These are phyloP conservation scores for Macrocystidia cucumis DNA, from an alignment of 1,284 basidiomycete genomes.

Conservation along the genomic window DNA sequence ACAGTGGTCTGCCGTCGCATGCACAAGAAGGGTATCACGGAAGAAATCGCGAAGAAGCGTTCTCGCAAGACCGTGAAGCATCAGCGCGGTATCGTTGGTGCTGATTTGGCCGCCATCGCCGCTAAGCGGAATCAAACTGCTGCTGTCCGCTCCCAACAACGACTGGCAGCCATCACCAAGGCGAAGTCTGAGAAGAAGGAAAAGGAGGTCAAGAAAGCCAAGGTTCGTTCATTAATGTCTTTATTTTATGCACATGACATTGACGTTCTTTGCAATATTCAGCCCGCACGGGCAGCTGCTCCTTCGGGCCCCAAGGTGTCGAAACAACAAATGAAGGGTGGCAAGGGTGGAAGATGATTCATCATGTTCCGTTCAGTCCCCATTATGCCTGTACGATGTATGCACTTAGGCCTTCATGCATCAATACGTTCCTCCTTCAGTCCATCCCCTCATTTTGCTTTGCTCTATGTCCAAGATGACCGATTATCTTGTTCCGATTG, in stretches of 20 bases:
- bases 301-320: conserved; percentile 77
- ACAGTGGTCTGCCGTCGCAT: conserved; percentile 95
- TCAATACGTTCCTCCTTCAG: too few relatives aligned
- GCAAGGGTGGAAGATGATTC: conserved; percentile 52
- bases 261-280: conserved; percentile 25
- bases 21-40: conserved; percentile 99
- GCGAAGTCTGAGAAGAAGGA: conserved; percentile 95
- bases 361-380: conserved; percentile 7
- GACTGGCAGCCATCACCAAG: conserved; percentile 83
- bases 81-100: conserved; percentile 97
- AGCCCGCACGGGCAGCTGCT: conserved; percentile 38
- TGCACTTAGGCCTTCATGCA: too few relatives aligned
- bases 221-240: conserved; percentile 44
- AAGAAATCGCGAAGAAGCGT: conserved; percentile 99
- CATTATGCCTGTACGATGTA: conserved; percentile 1
- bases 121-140: conserved; percentile 91
- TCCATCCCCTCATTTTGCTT: too few relatives aligned
- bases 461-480: too few relatives aligned
- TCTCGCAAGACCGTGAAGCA: conserved; percentile 96
- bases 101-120: conserved; percentile 85
- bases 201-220: conserved; percentile 91
- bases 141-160: conserved; percentile 76
- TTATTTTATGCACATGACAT: conserved; percentile 3
- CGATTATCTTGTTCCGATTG: too few relatives aligned
- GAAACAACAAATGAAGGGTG: conserved; percentile 95